phyloP scores from a whole-genome alignment of 441 rosid species.

The Adansonia grandidieri region DNA sequence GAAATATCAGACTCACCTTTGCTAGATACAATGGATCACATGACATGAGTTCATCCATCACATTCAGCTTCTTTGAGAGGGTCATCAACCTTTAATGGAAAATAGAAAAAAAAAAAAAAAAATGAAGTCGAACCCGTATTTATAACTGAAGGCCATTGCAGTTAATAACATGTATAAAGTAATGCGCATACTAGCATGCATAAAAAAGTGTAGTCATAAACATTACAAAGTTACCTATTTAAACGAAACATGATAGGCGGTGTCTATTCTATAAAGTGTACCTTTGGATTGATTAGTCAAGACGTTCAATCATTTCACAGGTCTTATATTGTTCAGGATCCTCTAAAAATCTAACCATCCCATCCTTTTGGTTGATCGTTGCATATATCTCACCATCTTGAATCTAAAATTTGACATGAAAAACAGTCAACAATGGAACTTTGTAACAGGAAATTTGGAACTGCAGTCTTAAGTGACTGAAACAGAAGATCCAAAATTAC shows the following conservation, averaged over 20 bases:
- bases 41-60: conserved; percentile 78
- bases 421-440: background rate
- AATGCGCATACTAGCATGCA: background rate
- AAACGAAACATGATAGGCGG: background rate
- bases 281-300: conserved; percentile 96
- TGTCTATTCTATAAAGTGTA: conserved; percentile 30
- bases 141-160: background rate
- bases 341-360: conserved; percentile 97
- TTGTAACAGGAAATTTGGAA: background rate
- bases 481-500: conserved; percentile 40
- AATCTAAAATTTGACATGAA: conserved; percentile 53
- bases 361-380: conserved; percentile 92
- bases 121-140: background rate
- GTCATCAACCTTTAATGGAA: conserved; percentile 69
- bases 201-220: background rate
- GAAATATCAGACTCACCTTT: conserved; percentile 54
- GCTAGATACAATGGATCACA: conserved; percentile 78
- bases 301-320: conserved; percentile 78
- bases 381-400: conserved; percentile 97
- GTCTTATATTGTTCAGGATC: conserved; percentile 97
- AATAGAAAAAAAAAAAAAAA: background rate
- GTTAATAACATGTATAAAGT: background rate
- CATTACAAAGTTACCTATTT: background rate
- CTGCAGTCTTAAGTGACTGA: conserved; percentile 4
- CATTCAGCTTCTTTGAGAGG: conserved; percentile 78